Percentiles rank a stretch among this genome's conserved stretches.
phyloP scores from a whole-genome alignment of 164 flowering plant species.

The Vitis amurensis region DNA sequence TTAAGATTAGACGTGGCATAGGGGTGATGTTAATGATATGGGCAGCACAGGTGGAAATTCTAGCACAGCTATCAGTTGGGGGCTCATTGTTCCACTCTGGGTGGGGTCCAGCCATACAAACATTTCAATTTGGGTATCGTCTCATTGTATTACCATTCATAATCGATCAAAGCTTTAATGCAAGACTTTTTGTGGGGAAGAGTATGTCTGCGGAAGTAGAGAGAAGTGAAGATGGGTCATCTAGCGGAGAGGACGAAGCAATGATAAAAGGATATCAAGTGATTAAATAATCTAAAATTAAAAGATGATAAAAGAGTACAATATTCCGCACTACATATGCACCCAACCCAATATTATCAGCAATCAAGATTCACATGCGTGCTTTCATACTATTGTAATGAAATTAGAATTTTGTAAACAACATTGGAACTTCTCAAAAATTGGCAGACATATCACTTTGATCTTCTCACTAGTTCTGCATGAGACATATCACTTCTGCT shows the following conservation, averaged over 20 bases:
- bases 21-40: slow-evolving; percentile 39
- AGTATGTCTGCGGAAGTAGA: slow-evolving; percentile 35
- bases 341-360: no score
- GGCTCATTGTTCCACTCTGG: slow-evolving; percentile 36
- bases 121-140: slow-evolving; percentile 32
- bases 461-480: no score
- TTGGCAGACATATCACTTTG: no score
- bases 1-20: background rate
- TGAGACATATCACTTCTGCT: no score
- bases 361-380: no score
- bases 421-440: no score
- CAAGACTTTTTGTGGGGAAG: slow-evolving; percentile 38
- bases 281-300: no score
- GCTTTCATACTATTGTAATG: no score
- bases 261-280: background rate
- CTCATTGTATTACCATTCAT: slow-evolving; percentile 25
- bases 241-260: slow-evolving; percentile 26
- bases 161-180: slow-evolving; percentile 33
- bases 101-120: slow-evolving; percentile 32
- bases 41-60: slow-evolving; percentile 40
- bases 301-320: no score
- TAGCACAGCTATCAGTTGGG: slow-evolving; percentile 40
- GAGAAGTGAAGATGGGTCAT: slow-evolving; percentile 43
- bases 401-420: no score
- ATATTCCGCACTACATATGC: no score